Evolutionary conservation across 2,329 filamentous ascomycete genomes (phyloP).

Genomic region (Zymoseptoria brevis): DNA sequence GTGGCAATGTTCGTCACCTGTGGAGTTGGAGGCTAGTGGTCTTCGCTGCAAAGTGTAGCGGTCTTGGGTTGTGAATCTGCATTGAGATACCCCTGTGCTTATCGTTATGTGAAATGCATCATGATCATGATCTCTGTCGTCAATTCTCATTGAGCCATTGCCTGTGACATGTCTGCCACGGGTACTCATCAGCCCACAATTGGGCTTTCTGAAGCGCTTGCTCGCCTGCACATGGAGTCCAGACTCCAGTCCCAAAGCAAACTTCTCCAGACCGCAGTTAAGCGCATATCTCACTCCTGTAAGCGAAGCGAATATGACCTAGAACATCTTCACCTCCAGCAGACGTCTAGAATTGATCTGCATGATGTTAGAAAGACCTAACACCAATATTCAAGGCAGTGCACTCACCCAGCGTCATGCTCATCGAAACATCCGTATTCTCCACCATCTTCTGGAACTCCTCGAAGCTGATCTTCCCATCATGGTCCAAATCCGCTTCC

Average conservation of each 20-base stretch:
- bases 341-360: conserved; percentile 16
- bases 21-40: neutral
- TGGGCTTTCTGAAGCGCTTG: neutral
- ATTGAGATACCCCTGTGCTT: neutral
- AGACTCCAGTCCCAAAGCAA: neutral
- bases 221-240: neutral
- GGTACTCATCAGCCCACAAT: neutral
- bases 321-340: neutral
- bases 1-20: neutral
- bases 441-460: conserved; percentile 99
- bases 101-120: neutral
- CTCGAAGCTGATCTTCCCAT: conserved; percentile 98
- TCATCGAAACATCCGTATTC: conserved; percentile 68
- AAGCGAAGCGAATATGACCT: neutral
- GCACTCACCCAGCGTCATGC: conserved; percentile 56
- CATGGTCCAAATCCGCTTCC: conserved; percentile 92
- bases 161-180: neutral
- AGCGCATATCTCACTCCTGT: neutral
- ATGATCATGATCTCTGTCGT: neutral
- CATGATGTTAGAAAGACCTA: neutral
- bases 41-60: neutral
- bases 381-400: neutral
- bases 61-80: neutral
- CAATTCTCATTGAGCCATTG: neutral
- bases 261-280: neutral